Percentiles rank a stretch among this genome's conserved stretches.
phyloP scores from a whole-genome alignment of 1,139 yeast genomes.

The Debaryomycetaceae sp. region DNA sequence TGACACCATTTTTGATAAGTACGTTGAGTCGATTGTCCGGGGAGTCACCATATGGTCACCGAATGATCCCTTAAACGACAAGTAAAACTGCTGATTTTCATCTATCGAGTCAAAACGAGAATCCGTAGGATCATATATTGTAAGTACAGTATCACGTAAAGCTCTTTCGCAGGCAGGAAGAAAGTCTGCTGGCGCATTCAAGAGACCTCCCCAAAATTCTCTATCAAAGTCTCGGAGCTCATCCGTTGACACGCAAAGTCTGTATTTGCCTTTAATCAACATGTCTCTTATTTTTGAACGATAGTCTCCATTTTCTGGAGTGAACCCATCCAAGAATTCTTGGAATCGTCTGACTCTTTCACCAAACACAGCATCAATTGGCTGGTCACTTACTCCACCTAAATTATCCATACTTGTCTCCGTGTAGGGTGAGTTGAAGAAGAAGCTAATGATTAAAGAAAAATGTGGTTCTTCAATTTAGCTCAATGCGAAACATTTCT shows the following conservation, averaged over 20 bases:
- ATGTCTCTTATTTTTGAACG: conserved; percentile 66
- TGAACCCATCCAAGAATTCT: conserved; percentile 69
- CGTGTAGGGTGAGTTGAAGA: conserved; percentile 1
- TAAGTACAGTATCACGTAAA: conserved; percentile 71
- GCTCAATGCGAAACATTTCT: neutral
- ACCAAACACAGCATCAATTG: conserved; percentile 52
- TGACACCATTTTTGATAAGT: conserved; percentile 77
- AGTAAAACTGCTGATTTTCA: conserved; percentile 64
- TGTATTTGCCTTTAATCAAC: conserved; percentile 61
- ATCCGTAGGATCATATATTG: conserved; percentile 58
- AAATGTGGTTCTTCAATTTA: neutral
- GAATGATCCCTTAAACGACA: conserved; percentile 88
- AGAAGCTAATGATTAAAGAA: neutral
- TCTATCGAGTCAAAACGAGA: conserved; percentile 49
- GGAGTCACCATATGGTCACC: conserved; percentile 89
- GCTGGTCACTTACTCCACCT: conserved; percentile 28
- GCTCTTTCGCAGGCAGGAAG: conserved; percentile 91
- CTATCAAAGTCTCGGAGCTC: conserved; percentile 83
- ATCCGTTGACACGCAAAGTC: conserved; percentile 77
- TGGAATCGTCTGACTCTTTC: conserved; percentile 88
- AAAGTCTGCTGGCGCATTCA: conserved; percentile 76
- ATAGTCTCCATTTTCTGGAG: conserved; percentile 53
- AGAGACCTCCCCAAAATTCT: conserved; percentile 73
- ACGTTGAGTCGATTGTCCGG: conserved; percentile 74
- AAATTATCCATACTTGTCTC: conserved; percentile 6